A percentile compares a stretch with the other conserved stretches of the same genome.
Conservation (phyloP, 2,329 filamentous ascomycete genomes). For the Boeremia lycopersici region DNA sequence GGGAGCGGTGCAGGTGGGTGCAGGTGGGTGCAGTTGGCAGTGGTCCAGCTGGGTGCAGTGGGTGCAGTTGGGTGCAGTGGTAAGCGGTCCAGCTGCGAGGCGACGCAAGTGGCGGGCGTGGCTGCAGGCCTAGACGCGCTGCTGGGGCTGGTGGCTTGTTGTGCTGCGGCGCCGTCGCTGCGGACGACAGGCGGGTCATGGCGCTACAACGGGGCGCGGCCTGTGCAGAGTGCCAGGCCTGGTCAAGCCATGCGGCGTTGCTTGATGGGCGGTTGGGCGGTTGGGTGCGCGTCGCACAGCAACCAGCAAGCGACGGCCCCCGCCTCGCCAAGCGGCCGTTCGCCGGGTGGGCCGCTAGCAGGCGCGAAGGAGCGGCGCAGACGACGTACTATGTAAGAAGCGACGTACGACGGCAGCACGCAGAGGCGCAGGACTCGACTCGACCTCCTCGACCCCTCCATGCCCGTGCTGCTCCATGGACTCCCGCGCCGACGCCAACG, state of each 20-base stretch:
- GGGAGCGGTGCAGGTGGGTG: background rate
- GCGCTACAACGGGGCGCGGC: background rate
- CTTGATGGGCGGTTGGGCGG: background rate
- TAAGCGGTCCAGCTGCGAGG: constrained; percentile 8
- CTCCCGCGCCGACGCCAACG: constrained; percentile 21
- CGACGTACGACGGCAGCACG: background rate
- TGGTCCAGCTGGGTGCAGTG: too few relatives aligned
- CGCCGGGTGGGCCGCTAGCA: background rate
- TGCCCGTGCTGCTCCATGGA: constrained; percentile 9
- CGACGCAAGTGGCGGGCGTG: constrained; percentile 12
- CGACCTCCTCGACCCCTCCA: background rate
- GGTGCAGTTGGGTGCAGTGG: too few relatives aligned
- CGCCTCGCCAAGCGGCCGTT: constrained; percentile 2
- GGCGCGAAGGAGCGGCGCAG: background rate
- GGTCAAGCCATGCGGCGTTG: background rate
- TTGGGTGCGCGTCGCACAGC: constrained; percentile 15
- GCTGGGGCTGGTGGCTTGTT: background rate
- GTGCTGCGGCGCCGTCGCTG: too few relatives aligned
- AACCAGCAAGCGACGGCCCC: constrained; percentile 13
- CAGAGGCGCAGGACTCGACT: background rate
- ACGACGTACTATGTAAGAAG: too few relatives aligned
- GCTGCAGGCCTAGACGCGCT: constrained; percentile 9
- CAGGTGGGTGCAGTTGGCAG: too few relatives aligned
- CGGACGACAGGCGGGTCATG: background rate
- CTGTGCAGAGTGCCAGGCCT: background rate